Percentiles rank a stretch among this genome's conserved stretches.
phyloP scores from a whole-genome alignment of 108 stramenopile species.

The Schizochytrium sp. region DNA sequence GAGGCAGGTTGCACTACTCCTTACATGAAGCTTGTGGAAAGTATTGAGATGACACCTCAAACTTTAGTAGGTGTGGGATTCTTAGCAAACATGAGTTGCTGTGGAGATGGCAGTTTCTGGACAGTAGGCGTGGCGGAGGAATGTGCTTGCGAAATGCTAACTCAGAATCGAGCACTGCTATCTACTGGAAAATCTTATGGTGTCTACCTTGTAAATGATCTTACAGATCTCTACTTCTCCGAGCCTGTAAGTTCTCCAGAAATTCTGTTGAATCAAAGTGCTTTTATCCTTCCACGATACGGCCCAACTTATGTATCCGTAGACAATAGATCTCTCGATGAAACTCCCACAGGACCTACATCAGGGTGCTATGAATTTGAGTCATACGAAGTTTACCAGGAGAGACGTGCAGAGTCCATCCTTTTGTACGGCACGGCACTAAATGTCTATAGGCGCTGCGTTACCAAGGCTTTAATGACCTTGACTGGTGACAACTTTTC shows the following conservation, averaged over 20 bases:
- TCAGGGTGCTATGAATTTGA: slow-evolving; percentile 43
- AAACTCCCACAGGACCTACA: slow-evolving; percentile 15
- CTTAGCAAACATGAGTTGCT: background rate
- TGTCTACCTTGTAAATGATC: slow-evolving; percentile 4
- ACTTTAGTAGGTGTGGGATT: slow-evolving; percentile 4
- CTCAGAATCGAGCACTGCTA: background rate
- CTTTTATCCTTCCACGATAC: background rate
- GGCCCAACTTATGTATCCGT: slow-evolving; percentile 5
- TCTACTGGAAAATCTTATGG: slow-evolving; percentile 14
- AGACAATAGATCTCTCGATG: background rate
- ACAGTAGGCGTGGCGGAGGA: background rate
- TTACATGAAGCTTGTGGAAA: background rate
- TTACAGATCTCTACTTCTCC: slow-evolving; percentile 19
- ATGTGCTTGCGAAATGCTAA: background rate
- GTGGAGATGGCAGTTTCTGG: background rate
- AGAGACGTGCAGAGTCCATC: slow-evolving; percentile 2
- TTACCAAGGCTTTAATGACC: slow-evolving; percentile 10
- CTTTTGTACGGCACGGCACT: background rate
- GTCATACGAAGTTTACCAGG: slow-evolving; percentile 4
- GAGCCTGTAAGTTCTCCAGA: background rate
- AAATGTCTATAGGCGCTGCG: slow-evolving; percentile 22
- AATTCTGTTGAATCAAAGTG: background rate
- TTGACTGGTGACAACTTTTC: slow-evolving; percentile 41
- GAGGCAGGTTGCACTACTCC: slow-evolving; percentile 26
- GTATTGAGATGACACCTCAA: slow-evolving; percentile 14